Base-by-base conservation (phyloP, 345 rosid genomes). In the Combretum micranthum region DNA sequence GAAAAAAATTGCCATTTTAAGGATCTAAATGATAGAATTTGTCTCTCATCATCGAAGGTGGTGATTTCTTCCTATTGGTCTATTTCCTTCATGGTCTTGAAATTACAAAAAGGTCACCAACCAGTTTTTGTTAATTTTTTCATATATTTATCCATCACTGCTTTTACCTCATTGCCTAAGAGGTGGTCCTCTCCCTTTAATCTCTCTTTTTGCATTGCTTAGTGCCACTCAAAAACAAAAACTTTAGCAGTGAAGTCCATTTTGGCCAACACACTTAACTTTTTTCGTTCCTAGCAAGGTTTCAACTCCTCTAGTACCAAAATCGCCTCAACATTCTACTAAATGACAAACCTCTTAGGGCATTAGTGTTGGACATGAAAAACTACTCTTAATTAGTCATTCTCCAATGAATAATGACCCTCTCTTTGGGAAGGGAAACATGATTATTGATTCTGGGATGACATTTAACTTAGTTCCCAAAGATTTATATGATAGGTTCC, bases 131-230 rank as follows among this genome's bases (percentile, higher is more conserved):
- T n/a, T n/a, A n/a, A n/a, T n/a, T n/a, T n/a, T n/a, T n/a, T n/a
- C n/a, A n/a, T n/a, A n/a, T n/a, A n/a, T n/a, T n/a, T n/a, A n/a
- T n/a, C n/a, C n/a, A n/a, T n/a, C n/a, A n/a, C n/a, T n/a, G n/a
- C n/a, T n/a, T n/a, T n/a, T n/a, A n/a, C n/a, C n/a, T n/a, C n/a
- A n/a, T n/a, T n/a, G 91, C 2, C 87, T 87, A 0, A 84, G 89
- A 1, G 78, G 84, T 0, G 84, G 88, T 18, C 54, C 77, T 3
- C 69, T 82, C 37, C 84, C 91, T 1, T 25, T 87, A 2, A 17
- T 78, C 14, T 68, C 81, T 2, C 95, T 84, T 87, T 55, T 75
- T 86, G 0, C 77, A 84, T 63, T 82, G 87, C 62, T 69, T 87
- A 56, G 73, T 79, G 2, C 76, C 76, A 46, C 20, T 61, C 37